These are phyloP conservation scores for Emergomyces pasteurianus DNA, from an alignment of 2,329 filamentous ascomycete species.

Conservation along the genomic window DNA sequence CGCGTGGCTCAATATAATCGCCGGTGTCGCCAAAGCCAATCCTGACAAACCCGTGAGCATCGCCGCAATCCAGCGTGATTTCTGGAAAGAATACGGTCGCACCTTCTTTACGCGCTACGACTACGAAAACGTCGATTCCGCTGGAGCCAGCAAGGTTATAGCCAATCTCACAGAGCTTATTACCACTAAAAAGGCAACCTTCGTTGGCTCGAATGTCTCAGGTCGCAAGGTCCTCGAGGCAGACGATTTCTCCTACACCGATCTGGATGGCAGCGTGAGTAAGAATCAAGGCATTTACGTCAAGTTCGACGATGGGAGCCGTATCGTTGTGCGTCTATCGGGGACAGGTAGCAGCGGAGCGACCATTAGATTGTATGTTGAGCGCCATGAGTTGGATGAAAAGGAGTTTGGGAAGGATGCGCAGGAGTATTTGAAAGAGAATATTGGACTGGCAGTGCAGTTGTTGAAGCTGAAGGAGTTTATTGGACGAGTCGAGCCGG, in stretches of 20 bases:
- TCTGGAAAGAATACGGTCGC: constrained; percentile 91
- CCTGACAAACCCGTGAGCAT: constrained; percentile 77
- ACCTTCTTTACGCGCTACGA: constrained; percentile 99
- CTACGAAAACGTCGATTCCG: constrained; percentile 88
- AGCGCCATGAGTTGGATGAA: constrained; percentile 80
- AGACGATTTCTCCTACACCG: constrained; percentile 95
- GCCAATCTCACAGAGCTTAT: constrained; percentile 69
- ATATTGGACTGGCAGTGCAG: constrained; percentile 72
- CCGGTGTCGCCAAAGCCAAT: constrained; percentile 74
- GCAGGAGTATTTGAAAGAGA: constrained; percentile 86
- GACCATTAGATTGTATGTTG: constrained; percentile 92
- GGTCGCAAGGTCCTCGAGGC: constrained; percentile 79
- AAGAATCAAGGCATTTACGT: constrained; percentile 94
- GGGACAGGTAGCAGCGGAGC: constrained; percentile 92
- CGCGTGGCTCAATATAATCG: constrained; percentile 98
- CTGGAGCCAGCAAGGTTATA: constrained; percentile 83
- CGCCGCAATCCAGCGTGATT: constrained; percentile 89
- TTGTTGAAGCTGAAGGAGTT: constrained; percentile 90
- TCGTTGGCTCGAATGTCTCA: constrained; percentile 70
- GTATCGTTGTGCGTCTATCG: constrained; percentile 87
- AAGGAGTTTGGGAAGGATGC: constrained; percentile 69
- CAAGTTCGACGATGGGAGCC: constrained; percentile 86
- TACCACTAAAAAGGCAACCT: constrained; percentile 53
- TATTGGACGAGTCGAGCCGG: constrained; percentile 81
- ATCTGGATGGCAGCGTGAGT: constrained; percentile 91